Conservation (phyloP, 768 basidiomycete genomes). For the Boletus rubescentipes region DNA sequence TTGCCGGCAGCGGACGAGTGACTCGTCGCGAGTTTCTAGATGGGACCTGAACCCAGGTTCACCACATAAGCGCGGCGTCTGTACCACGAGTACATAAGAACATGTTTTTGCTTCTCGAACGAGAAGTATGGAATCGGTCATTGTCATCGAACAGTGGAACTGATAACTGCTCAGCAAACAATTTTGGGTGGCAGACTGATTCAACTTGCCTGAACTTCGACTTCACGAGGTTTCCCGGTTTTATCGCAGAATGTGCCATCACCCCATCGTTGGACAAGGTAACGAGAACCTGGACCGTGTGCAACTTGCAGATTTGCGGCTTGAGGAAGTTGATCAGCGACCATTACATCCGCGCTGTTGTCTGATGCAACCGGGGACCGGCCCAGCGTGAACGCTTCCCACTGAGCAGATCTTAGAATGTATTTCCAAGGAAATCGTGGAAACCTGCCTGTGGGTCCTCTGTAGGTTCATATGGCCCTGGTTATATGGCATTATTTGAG, state of each 20-base stretch:
- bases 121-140: constrained; percentile 85
- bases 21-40: constrained; percentile 62
- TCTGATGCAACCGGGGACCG: constrained; percentile 62
- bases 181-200: constrained; percentile 1
- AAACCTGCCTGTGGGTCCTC: constrained; percentile 79
- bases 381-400: constrained; percentile 78
- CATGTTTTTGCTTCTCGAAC: constrained; percentile 94
- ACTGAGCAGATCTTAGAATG: constrained; percentile 41
- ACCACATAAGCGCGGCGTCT: constrained; percentile 91
- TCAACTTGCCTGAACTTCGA: constrained; percentile 85
- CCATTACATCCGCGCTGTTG: constrained; percentile 60
- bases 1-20: constrained; percentile 76
- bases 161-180: constrained; percentile 30
- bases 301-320: constrained; percentile 75
- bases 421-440: constrained; percentile 23
- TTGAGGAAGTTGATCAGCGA: constrained; percentile 63
- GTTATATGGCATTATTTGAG: constrained; percentile 23
- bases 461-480: constrained; percentile 73
- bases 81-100: constrained; percentile 89
- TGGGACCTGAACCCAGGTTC: constrained; percentile 90
- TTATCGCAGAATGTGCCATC: constrained; percentile 94
- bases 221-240: constrained; percentile 81
- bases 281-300: constrained; percentile 75
- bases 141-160: constrained; percentile 97
- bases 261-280: constrained; percentile 89